Percentiles rank a stretch among this genome's conserved stretches.
phyloP scores from a whole-genome alignment of 176 grass and related monocot species.

The Ensete glaucum region DNA sequence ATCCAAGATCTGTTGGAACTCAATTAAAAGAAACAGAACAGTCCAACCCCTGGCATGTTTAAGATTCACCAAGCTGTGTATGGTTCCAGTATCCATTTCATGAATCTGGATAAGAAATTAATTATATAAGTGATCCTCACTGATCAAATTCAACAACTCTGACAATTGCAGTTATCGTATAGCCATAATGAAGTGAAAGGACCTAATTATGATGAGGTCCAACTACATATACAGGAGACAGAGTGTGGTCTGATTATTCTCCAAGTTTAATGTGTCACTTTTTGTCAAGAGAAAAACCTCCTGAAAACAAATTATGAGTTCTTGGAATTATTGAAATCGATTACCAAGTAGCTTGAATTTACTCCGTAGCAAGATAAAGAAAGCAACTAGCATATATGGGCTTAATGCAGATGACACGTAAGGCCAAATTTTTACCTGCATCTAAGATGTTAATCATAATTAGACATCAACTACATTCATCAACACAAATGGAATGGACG shows the following conservation, averaged over 20 bases:
- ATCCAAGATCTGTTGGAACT: background rate
- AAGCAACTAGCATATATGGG: background rate
- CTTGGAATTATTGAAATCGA: background rate
- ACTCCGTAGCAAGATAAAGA: background rate
- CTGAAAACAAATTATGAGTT: background rate
- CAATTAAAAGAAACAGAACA: background rate
- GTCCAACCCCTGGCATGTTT: background rate
- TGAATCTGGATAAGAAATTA: background rate
- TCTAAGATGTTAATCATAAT: background rate
- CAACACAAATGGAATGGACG: background rate
- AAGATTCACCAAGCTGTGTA: background rate
- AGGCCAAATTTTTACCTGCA: background rate
- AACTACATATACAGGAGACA: background rate
- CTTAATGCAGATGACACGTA: background rate
- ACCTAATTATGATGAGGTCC: background rate
- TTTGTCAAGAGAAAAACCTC: background rate
- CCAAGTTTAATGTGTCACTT: background rate
- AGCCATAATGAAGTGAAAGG: background rate
- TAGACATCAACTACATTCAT: background rate
- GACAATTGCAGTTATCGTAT: background rate
- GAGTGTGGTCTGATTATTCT: background rate
- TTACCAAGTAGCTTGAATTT: background rate
- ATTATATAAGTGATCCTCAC: background rate
- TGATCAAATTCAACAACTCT: background rate
- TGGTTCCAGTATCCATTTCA: background rate